Base-by-base conservation (phyloP, 106 monocot species). In the Allium fistulosum region DNA sequence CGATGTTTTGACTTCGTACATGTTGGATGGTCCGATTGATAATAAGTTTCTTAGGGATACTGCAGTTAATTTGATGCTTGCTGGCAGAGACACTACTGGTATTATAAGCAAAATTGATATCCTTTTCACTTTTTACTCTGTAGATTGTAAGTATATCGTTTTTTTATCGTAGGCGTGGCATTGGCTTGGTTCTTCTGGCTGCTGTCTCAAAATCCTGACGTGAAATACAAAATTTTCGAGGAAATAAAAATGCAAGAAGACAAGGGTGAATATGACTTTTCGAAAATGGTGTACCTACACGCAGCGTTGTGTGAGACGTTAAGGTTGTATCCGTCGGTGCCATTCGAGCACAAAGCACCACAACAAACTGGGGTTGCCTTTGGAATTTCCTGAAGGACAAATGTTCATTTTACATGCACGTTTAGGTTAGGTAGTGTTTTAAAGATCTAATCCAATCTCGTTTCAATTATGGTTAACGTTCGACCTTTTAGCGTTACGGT, bases 131-230 rank as follows among this genome's bases (percentile, higher is more conserved):
- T 37, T 37, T 37, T 37, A 37, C 37, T 4, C 37, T 37, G 1
- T 37, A 37, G 1, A 37, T 37, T 37, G 37, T 37, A 4, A 37
- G 5, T 1, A 37, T 5, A 37, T 37, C 5, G 37, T 2, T 37
- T 1, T 1, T 37, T 5, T 2, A 2, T 37, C 2, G 37, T 37
- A 37, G 37, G 37, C 4, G 72, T 71, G 13, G 81, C 78, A 11
- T 79, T 88, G 11, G 9, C 93, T 3, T 93, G 93, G 88, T 83
- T 93, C 85, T 88, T 83, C 70, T 93, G 77, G 75, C 51, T 86
- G 4, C 60, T 93, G 11, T 63, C 71, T 17, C 57, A 77, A 65
- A 76, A 83, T 48, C 88, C 78, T 0, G 18, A 14, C 0, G 76
- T 69, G 3, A 76, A 92, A 49, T 15, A 45, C 1, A 88, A 75